Evolutionary conservation across 1,284 basidiomycete genomes (phyloP).

Genomic region (Athelia psychrophila): DNA sequence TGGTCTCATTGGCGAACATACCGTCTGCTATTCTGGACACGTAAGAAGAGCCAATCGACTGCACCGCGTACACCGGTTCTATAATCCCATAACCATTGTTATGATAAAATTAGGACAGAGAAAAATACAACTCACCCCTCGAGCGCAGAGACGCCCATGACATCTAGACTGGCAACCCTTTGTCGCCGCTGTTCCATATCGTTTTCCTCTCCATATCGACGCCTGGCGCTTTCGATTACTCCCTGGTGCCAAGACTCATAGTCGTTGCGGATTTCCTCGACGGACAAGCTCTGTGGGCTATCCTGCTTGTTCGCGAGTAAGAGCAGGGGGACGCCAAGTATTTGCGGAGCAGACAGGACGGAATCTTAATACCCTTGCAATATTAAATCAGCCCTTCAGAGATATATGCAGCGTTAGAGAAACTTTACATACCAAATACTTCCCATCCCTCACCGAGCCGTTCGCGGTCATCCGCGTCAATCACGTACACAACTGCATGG

Average conservation of each 20-base stretch:
- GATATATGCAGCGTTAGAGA: not conserved
- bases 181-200: conserved; percentile 53
- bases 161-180: conserved; percentile 83
- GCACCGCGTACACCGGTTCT: conserved; percentile 89
- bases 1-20: conserved; percentile 21
- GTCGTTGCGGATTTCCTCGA: conserved; percentile 85
- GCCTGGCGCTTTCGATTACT: conserved; percentile 62
- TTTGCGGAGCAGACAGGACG: conserved; percentile 82
- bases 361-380: conserved; percentile 54
- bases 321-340: conserved; percentile 83
- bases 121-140: conserved; percentile 70
- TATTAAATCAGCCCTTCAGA: conserved; percentile 11
- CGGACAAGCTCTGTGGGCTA: conserved; percentile 70
- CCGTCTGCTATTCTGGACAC: conserved; percentile 84
- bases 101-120: not conserved
- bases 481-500: conserved; percentile 90
- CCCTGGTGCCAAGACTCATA: conserved; percentile 87
- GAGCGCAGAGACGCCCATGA: conserved; percentile 86
- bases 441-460: conserved; percentile 90
- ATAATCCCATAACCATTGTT: conserved; percentile 1
- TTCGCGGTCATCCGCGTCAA: conserved; percentile 87
- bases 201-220: conserved; percentile 46
- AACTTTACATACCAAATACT: conserved; percentile 74
- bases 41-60: conserved; percentile 91
- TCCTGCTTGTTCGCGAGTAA: conserved; percentile 95